phyloP scores from a whole-genome alignment of 805 yeast genomes.

The Pichia phayaonensis region DNA sequence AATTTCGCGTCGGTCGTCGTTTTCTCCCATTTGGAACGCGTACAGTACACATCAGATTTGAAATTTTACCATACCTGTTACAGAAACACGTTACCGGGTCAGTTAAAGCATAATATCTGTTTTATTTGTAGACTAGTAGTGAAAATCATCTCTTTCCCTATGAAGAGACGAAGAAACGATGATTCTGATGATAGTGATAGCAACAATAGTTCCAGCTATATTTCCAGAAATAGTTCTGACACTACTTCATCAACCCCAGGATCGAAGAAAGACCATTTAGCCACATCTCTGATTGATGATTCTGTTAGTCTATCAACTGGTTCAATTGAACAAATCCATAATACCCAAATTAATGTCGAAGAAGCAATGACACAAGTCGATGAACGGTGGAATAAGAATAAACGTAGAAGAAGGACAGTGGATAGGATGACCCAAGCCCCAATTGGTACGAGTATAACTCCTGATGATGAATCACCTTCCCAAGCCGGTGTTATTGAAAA shows the following conservation, averaged over 20 bases:
- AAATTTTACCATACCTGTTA: neutral
- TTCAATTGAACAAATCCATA: neutral
- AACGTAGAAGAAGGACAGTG: conserved; percentile 8
- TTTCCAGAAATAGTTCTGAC: neutral
- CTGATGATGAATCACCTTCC: conserved; percentile 27
- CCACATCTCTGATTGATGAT: neutral
- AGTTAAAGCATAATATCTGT: too few relatives aligned
- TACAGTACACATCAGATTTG: too few relatives aligned
- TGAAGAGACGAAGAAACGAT: neutral
- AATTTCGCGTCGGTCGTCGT: neutral
- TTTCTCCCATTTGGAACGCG: neutral
- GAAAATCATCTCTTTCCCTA: neutral
- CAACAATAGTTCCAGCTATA: neutral
- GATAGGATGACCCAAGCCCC: conserved; percentile 20
- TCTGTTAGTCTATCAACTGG: neutral
- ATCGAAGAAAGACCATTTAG: neutral
- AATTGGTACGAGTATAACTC: neutral
- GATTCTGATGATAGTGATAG: neutral
- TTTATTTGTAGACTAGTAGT: too few relatives aligned
- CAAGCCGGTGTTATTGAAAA: conserved; percentile 62
- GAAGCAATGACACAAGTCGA: conserved; percentile 25
- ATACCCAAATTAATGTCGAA: conserved; percentile 19
- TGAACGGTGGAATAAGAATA: conserved; percentile 11
- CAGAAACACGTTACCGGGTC: neutral
- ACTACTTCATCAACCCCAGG: neutral